These are phyloP conservation scores for Drechslerella stenobrocha DNA, from an alignment of 2,329 filamentous ascomycete species.

Conservation along the genomic window DNA sequence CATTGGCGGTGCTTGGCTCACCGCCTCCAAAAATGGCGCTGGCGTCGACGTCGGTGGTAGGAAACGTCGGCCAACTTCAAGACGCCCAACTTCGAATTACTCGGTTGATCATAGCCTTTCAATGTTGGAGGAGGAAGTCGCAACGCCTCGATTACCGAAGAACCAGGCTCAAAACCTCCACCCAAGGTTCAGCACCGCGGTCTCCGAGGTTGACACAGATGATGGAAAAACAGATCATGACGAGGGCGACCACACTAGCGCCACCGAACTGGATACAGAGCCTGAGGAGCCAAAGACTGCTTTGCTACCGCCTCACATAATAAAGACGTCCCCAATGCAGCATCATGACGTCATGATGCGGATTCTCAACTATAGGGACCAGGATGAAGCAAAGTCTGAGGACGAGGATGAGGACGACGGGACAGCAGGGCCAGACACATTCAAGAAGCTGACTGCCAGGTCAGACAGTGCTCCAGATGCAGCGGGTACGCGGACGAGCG, in stretches of 20 bases:
- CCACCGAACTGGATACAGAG: constrained; percentile 45
- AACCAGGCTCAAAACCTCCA: constrained; percentile 19
- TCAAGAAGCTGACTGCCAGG: constrained; percentile 44
- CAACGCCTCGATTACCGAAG: constrained; percentile 42
- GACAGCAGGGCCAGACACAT: constrained; percentile 33
- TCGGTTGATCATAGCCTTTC: constrained; percentile 30
- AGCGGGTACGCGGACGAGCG: constrained; percentile 25
- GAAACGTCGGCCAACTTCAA: constrained; percentile 41
- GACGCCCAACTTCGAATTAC: constrained; percentile 32
- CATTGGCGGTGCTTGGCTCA: constrained; percentile 91
- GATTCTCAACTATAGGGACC: constrained; percentile 37
- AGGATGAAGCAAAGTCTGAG: constrained; percentile 23
- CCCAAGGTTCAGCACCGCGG: constrained; percentile 40
- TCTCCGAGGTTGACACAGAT: constrained; percentile 44
- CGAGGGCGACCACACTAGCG: constrained; percentile 43
- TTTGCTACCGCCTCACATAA: constrained; percentile 16
- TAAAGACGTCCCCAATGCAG: constrained; percentile 37
- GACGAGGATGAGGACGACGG: constrained; percentile 41
- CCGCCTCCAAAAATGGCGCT: constrained; percentile 52
- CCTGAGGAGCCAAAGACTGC: constrained; percentile 24
- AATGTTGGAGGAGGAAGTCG: constrained; percentile 38
- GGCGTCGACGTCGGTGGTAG: constrained; percentile 35
- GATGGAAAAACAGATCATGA: constrained; percentile 36
- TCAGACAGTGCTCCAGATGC: constrained; percentile 40
- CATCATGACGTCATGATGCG: constrained; percentile 44